These are phyloP conservation scores for Paraphysoderma sedebokerense DNA, from an alignment of 371 early-diverging fungal genomes.

Conservation along the genomic window DNA sequence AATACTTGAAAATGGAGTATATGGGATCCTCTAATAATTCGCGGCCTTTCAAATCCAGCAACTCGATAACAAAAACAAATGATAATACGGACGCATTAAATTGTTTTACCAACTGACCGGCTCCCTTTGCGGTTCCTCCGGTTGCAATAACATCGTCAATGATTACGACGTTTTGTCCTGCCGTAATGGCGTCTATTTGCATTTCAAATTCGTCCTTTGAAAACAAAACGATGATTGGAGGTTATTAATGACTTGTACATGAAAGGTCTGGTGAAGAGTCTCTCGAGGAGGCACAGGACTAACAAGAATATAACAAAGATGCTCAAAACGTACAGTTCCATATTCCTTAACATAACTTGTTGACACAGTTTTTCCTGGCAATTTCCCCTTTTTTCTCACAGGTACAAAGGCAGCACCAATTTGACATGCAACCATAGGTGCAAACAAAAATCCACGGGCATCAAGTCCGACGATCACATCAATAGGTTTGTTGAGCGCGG, in stretches of 20 bases:
- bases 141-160: slow-evolving; percentile 95
- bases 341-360: slow-evolving; percentile 87
- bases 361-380: slow-evolving; percentile 58
- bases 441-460: slow-evolving; percentile 82
- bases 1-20: slow-evolving; percentile 70
- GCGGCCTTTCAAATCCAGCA: slow-evolving; percentile 64
- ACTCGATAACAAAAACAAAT: slow-evolving; percentile 81
- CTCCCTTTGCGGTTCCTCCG: slow-evolving; percentile 67
- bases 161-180: slow-evolving; percentile 70
- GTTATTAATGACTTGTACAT: too few species aligned
- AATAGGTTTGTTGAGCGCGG: slow-evolving; percentile 29
- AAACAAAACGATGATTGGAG: too few species aligned
- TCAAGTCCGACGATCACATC: slow-evolving; percentile 85
- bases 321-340: slow-evolving; percentile 43
- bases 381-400: slow-evolving; percentile 89
- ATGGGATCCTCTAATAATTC: slow-evolving; percentile 59
- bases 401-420: slow-evolving; percentile 86
- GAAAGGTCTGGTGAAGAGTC: not conserved
- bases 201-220: slow-evolving; percentile 78
- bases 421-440: slow-evolving; percentile 71
- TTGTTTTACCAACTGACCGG: slow-evolving; percentile 50
- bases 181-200: slow-evolving; percentile 58
- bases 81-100: slow-evolving; percentile 57
- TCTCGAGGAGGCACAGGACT: not conserved
- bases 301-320: not conserved